phyloP scores from a whole-genome alignment of 345 rosid genomes.

The Moringa oleifera region DNA sequence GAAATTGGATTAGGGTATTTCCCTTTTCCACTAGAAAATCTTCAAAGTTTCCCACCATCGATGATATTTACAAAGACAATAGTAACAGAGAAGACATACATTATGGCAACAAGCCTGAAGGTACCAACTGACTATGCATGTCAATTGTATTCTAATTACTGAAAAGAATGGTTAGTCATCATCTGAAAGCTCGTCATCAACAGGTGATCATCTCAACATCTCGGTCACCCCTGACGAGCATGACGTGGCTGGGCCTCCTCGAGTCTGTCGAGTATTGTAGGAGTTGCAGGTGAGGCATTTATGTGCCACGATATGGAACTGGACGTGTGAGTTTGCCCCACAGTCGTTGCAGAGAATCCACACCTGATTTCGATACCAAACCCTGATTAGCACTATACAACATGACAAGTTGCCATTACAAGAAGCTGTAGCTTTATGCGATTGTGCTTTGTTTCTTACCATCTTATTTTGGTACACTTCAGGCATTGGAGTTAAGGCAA shows the following conservation, averaged over 20 bases:
- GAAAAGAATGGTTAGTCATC: constrained; percentile 8
- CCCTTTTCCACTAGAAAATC: too few species aligned
- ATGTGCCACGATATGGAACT: constrained; percentile 66
- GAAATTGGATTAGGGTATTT: too few species aligned
- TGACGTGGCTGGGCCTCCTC: constrained; percentile 42
- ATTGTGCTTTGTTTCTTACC: constrained; percentile 31
- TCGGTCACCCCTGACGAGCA: constrained; percentile 51
- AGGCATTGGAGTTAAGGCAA: constrained; percentile 81
- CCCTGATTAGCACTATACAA: neutral
- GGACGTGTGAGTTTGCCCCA: constrained; percentile 47
- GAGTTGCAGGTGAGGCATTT: constrained; percentile 68
- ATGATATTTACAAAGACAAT: too few species aligned
- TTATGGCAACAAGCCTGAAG: too few species aligned
- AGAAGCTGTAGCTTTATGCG: neutral
- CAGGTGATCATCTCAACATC: constrained; percentile 37
- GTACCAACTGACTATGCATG: too few species aligned
- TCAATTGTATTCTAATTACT: neutral
- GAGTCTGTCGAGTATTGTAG: constrained; percentile 70
- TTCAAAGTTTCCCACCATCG: too few species aligned
- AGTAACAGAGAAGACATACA: too few species aligned
- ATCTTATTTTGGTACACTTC: constrained; percentile 54
- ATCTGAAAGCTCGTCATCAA: neutral
- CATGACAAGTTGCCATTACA: neutral
- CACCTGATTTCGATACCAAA: constrained; percentile 29
- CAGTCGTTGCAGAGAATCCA: constrained; percentile 97